phyloP scores from a whole-genome alignment of 768 basidiomycete genomes.

The Mycena filopes region DNA sequence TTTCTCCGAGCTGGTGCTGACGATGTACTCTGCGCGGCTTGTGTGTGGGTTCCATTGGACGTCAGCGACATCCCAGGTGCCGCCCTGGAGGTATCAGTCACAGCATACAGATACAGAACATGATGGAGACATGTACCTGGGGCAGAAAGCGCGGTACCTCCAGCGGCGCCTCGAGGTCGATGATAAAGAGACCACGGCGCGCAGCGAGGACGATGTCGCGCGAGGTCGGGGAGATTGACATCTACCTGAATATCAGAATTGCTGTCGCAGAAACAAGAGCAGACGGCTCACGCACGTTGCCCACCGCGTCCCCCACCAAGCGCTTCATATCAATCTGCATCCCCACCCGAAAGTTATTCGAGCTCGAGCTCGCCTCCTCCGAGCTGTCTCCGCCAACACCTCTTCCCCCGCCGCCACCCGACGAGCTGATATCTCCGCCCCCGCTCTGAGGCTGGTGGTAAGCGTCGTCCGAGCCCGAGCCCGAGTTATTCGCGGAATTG shows the following conservation, averaged over 20 bases:
- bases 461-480: slow-evolving; percentile 6
- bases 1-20: slow-evolving; percentile 90
- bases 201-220: slow-evolving; percentile 92
- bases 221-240: slow-evolving; percentile 91
- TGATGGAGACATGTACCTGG: slow-evolving; percentile 57
- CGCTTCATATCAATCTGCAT: slow-evolving; percentile 84
- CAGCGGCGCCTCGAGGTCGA: slow-evolving; percentile 89
- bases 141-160: slow-evolving; percentile 93
- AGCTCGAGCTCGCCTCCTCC: slow-evolving; percentile 60
- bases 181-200: slow-evolving; percentile 94
- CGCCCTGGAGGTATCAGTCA: slow-evolving; percentile 59
- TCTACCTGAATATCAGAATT: slow-evolving; percentile 57
- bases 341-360: slow-evolving; percentile 60
- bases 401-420: background rate
- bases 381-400: slow-evolving; percentile 27
- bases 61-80: slow-evolving; percentile 95
- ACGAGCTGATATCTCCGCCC: background rate
- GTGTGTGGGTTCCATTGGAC: slow-evolving; percentile 94
- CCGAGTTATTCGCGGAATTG: background rate
- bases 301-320: slow-evolving; percentile 84
- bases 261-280: no score
- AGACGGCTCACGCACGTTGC: slow-evolving; percentile 66
- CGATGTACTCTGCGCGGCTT: slow-evolving; percentile 79
- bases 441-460: no score
- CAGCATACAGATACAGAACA: no score